Evolutionary conservation across 208 protist genomes (phyloP).

Genomic region (Jaenimonas drosophilae): DNA sequence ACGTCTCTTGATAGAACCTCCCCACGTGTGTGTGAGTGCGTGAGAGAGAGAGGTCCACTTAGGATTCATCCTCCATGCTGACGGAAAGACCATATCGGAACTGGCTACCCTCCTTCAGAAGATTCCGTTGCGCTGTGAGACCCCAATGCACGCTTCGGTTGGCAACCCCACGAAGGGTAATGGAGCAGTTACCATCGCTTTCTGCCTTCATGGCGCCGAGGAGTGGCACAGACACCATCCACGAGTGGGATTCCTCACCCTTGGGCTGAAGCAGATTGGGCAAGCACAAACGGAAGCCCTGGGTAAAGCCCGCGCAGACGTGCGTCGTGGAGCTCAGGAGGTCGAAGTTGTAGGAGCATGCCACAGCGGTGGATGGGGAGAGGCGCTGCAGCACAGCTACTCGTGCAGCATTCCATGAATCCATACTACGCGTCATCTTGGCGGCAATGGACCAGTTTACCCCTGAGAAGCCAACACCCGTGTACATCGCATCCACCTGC

Average conservation of each 20-base stretch:
- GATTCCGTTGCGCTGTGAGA: slow-evolving; percentile 43
- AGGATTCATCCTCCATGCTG: slow-evolving; percentile 42
- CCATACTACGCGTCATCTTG: slow-evolving; percentile 61
- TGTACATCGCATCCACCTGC: slow-evolving; percentile 73
- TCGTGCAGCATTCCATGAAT: slow-evolving; percentile 58
- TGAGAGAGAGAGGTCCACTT: too few species aligned
- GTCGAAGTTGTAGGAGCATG: slow-evolving; percentile 69
- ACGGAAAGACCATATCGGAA: slow-evolving; percentile 49
- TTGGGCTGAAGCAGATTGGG: slow-evolving; percentile 16
- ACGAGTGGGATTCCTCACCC: background rate
- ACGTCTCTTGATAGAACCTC: too few species aligned
- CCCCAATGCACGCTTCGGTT: slow-evolving; percentile 65
- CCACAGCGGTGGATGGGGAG: slow-evolving; percentile 44
- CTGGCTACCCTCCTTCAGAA: slow-evolving; percentile 17
- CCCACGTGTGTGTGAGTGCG: too few species aligned
- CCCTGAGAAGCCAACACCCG: slow-evolving; percentile 63
- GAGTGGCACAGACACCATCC: slow-evolving; percentile 34
- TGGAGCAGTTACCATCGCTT: slow-evolving; percentile 44
- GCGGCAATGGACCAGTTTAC: slow-evolving; percentile 71
- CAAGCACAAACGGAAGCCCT: slow-evolving; percentile 59
- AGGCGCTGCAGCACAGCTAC: slow-evolving; percentile 59
- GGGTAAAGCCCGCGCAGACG: slow-evolving; percentile 61
- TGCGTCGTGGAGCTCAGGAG: slow-evolving; percentile 29
- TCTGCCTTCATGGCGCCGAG: slow-evolving; percentile 63
- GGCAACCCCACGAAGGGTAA: slow-evolving; percentile 62